phyloP scores from a whole-genome alignment of 2,329 filamentous ascomycete genomes.

The Paraphoma sp. region DNA sequence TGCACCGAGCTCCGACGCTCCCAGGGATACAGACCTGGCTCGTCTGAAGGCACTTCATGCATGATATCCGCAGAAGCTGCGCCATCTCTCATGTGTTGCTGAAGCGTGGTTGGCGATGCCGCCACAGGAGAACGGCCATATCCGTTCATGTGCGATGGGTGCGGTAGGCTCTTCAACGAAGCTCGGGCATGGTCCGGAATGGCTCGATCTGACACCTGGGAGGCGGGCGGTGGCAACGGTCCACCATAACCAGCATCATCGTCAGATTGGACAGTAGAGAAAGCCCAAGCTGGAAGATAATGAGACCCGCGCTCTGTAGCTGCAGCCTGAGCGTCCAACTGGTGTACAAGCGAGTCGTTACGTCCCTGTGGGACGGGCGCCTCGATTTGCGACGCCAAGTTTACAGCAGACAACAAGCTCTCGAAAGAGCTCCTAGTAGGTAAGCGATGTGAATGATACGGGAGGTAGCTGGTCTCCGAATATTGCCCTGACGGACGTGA shows the following conservation, averaged over 20 bases:
- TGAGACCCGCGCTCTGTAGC: slow-evolving; percentile 19
- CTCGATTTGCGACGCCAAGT: slow-evolving; percentile 30
- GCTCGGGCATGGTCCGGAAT: no score
- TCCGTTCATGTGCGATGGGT: background rate
- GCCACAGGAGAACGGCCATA: background rate
- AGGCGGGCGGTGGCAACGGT: background rate
- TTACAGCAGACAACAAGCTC: slow-evolving; percentile 32
- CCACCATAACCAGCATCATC: no score
- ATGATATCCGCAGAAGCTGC: background rate
- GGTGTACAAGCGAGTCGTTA: slow-evolving; percentile 28
- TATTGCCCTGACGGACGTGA: background rate
- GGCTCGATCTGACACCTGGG: no score
- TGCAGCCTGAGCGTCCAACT: slow-evolving; percentile 27
- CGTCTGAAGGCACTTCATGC: background rate
- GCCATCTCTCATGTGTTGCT: background rate
- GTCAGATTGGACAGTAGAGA: background rate
- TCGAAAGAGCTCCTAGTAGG: slow-evolving; percentile 22
- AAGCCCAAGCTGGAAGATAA: slow-evolving; percentile 4
- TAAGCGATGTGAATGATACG: slow-evolving; percentile 11
- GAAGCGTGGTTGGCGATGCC: background rate
- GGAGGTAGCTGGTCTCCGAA: background rate
- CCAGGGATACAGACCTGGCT: background rate
- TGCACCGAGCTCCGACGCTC: background rate
- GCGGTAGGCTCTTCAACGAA: no score
- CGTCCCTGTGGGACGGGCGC: slow-evolving; percentile 29